Base-by-base conservation (phyloP, 306 rosid species). In the Vigna trinervia region DNA sequence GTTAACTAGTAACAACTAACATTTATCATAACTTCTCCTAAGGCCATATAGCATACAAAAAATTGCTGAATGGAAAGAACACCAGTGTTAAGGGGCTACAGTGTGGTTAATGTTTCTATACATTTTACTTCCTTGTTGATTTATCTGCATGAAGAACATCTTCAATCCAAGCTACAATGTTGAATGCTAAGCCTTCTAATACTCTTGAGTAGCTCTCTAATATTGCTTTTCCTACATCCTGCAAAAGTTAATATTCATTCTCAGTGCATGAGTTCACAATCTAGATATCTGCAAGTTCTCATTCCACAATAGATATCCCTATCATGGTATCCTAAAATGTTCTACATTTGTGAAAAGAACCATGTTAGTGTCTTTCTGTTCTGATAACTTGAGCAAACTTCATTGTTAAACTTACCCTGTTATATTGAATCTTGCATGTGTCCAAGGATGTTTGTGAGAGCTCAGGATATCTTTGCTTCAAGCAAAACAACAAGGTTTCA, bases 371-470 rank as follows among this genome's bases (percentile, higher is more conserved):
- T 26, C 28, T 26, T 26, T 26, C 28, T 26, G 28, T 26, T 2
- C 28, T 26, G 28, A 26, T 26, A 26, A 26, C 28, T 26, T 26
- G 28, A 26, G 3, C 28, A 26, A 26, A 26, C 28, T 26, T 26
- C 28, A 26, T 26, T 26, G 28, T 26, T 26, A 26, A 26, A 26
- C 82, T 73, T 68, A 96, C 99, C 79, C 28, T 84, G 52, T 96
- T 96, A 87, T 85, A 89, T 74, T 96, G 94, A 85, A 96, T 92
- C 87, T 96, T 96, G 94, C 90, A 84, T 17, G 97, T 85, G 83
- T 93, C 99, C 88, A 96, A 83, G 8, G 96, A 86, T 22, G 99
- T 96, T 78, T 96, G 98, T 30, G 98, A 85, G 62, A 96, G 97
- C 66, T 88, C 98, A 76, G 98, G 99, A 77, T 80, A 96, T 68